Evolutionary conservation across 345 rosid species (phyloP).

Genomic region (Kernera saxatilis): DNA sequence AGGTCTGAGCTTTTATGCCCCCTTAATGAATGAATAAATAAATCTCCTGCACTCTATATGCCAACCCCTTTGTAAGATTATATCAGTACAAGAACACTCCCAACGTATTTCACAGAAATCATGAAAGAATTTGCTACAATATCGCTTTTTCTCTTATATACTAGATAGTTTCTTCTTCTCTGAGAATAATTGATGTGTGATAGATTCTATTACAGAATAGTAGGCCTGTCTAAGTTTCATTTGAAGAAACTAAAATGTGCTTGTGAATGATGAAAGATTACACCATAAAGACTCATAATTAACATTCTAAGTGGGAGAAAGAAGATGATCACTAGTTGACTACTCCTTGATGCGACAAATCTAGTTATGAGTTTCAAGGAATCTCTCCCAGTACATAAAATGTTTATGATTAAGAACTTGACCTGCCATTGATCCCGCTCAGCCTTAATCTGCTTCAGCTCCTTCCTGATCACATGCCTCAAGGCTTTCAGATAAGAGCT

Average conservation of each 20-base stretch:
- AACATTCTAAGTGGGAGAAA: conserved; percentile 57
- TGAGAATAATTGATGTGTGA: neutral
- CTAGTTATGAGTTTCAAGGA: conserved; percentile 55
- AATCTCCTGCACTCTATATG: neutral
- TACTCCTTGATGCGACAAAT: conserved; percentile 61
- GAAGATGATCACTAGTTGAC: conserved; percentile 66
- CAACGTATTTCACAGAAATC: neutral
- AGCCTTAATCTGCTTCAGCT: conserved; percentile 54
- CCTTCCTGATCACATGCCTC: conserved; percentile 57
- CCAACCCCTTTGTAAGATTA: neutral
- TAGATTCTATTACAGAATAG: neutral
- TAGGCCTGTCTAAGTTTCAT: conserved; percentile 13
- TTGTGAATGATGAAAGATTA: conserved; percentile 31
- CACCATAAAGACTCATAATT: conserved; percentile 39
- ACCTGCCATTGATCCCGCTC: conserved; percentile 40
- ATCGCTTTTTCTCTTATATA: neutral
- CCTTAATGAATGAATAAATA: neutral
- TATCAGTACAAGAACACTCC: neutral
- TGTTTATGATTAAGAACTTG: conserved; percentile 44
- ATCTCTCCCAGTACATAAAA: conserved; percentile 54
- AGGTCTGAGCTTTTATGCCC: conserved; percentile 4
- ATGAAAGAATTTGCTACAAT: neutral
- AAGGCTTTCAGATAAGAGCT: conserved; percentile 70
- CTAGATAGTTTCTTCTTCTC: neutral
- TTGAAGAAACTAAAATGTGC: conserved; percentile 25